Evolutionary conservation across 129 eudicot species (phyloP), one percentile per base, ranked within the genome.

Genomic region (Oenanthe sinensis): DNA sequence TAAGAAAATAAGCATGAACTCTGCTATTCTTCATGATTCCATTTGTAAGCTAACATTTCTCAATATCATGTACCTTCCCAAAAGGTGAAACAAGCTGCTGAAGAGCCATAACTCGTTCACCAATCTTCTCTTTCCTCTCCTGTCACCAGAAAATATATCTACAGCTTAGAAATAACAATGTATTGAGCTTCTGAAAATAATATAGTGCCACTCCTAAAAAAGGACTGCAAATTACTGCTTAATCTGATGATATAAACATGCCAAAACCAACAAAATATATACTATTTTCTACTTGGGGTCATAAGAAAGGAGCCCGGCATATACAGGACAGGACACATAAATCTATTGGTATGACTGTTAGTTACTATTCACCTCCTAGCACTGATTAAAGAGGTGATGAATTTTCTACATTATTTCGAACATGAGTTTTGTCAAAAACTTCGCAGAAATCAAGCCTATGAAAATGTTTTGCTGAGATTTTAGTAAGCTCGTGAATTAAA

Each of bases 51-150:
- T 46, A 15, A 26, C 37, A 24, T 62, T 16, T 24, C 68, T 60
- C 68, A 58, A 15, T 4, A 48, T 46, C 19, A 45, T 44, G 71
- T 85, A 93, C 98, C 97, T 93, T 93, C 16, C 98, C 98, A 75
- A 71, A 93, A 42, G 98, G 98, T 45, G 98, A 93, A 49, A 93
- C 98, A 48, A 91, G 93, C 82, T 93, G 97, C 68, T 93, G 98
- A 78, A 93, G 96, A 69, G 97, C 93, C 30, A 86, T 80, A 68
- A 93, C 88, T 77, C 89, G 83, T 86, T 93, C 98, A 75, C 98
- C 89, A 80, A 93, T 75, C 81, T 91, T 91, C 62, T 91, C 97
- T 83, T 91, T 91, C 83, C 90, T 86, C 82, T 91, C 93, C 98
- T 91, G 72, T 48, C 43, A 22, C 65, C 67, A 72, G 4, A 84